Evolutionary conservation across 192 early-diverging fungal genomes (phyloP).

Genomic region (Obelidium mucronatum): DNA sequence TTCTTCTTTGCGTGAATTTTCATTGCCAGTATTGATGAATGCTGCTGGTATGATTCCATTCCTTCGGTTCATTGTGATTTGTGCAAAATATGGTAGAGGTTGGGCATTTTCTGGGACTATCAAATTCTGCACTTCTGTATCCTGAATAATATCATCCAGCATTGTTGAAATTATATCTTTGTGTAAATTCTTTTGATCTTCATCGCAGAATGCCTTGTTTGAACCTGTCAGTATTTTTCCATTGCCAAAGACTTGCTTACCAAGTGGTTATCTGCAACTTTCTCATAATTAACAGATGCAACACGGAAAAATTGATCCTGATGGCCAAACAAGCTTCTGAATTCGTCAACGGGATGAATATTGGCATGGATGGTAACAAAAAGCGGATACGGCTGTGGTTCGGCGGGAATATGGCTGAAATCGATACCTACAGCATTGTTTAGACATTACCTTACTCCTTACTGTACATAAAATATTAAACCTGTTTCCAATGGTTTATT

Average conservation of each 20-base stretch:
- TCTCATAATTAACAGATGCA: neutral
- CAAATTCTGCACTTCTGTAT: slow-evolving; percentile 41
- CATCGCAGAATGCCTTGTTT: slow-evolving; percentile 24
- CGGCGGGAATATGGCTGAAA: slow-evolving; percentile 19
- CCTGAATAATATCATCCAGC: slow-evolving; percentile 51
- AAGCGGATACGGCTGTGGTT: slow-evolving; percentile 41
- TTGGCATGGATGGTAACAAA: slow-evolving; percentile 42
- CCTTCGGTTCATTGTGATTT: slow-evolving; percentile 31
- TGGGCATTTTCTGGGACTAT: slow-evolving; percentile 7
- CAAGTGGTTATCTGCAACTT: neutral
- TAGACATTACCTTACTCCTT: neutral
- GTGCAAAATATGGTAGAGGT: slow-evolving; percentile 48
- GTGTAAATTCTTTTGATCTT: neutral
- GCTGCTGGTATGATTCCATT: slow-evolving; percentile 30
- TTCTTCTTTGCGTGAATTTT: neutral
- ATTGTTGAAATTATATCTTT: neutral
- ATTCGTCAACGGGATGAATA: slow-evolving; percentile 41
- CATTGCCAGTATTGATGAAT: neutral
- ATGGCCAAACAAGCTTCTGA: slow-evolving; percentile 28
- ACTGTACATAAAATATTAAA: neutral
- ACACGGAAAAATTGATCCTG: slow-evolving; percentile 45
- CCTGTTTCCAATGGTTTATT: slow-evolving; percentile 28
- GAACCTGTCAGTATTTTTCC: slow-evolving; percentile 24
- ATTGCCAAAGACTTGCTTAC: neutral
- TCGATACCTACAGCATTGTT: slow-evolving; percentile 13